A percentile compares a stretch with the other conserved stretches of the same genome.
These are phyloP conservation scores for Rhodamnia argentea DNA, from an alignment of 345 rosid species.

Conservation along the genomic window DNA sequence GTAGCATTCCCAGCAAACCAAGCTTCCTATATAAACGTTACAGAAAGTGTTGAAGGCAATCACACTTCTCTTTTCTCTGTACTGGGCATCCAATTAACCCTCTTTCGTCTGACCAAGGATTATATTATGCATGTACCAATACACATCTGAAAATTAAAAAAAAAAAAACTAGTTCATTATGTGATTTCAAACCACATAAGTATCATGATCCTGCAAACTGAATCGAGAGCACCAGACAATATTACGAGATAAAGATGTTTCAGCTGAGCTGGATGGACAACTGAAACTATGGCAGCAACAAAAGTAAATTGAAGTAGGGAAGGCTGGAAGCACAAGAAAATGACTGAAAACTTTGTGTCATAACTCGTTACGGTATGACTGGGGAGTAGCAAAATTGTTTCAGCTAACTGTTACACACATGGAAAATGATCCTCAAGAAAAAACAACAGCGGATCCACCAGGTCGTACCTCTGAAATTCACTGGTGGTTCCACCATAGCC, in stretches of 20 bases:
- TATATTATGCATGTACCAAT: not conserved
- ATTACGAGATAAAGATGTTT: not conserved
- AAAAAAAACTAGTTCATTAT: not conserved
- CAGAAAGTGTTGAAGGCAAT: not conserved
- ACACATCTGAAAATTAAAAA: not conserved
- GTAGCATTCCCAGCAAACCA: not conserved
- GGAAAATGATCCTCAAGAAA: not conserved
- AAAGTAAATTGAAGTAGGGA: not conserved
- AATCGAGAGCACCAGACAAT: not conserved
- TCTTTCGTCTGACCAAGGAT: not conserved
- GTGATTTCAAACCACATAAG: not conserved
- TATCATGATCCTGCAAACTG: not conserved
- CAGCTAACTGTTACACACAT: not conserved
- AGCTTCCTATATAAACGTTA: not conserved
- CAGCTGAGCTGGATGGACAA: not conserved
- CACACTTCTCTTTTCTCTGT: too few species aligned
- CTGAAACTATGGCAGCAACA: not conserved
- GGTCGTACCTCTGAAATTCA: conserved; percentile 10
- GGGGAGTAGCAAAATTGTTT: not conserved
- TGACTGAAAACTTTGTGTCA: not conserved
- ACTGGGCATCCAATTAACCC: too few species aligned
- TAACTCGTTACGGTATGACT: not conserved
- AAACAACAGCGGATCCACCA: not conserved
- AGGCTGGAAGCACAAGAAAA: not conserved
- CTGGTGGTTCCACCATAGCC: conserved; percentile 25